Evolutionary conservation across 2,329 filamentous ascomycete genomes (phyloP), one percentile per base, ranked within the genome.

Genomic region (Verticillium albo-atrum): DNA sequence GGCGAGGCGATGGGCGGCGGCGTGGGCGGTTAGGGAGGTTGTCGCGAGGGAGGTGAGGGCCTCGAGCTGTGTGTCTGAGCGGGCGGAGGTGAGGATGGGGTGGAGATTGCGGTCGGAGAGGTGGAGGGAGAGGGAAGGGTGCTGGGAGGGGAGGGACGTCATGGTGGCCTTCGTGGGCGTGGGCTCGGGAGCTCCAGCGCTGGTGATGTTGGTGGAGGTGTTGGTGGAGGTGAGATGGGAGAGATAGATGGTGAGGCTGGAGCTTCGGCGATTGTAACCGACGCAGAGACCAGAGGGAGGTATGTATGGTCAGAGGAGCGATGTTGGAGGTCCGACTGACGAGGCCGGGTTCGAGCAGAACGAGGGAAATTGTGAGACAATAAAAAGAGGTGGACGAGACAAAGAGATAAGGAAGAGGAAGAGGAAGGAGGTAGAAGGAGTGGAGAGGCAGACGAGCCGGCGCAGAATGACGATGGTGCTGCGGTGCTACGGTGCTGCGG

Each of bases 91-190:
- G 68, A 87, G 78, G 64, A 88, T 78, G 32, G 84, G 82, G 4
- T 81, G 83, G 64, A 84, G 78, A 61, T 80, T 74, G 61, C 78
- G 74, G 75, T 87, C 84, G 64, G 82, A 78, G 61, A 87, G 79
- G 75, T 85, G 82, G 62, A 85, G 75, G 64, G 80, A 76, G 57
- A 85, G 76, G 60, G 74, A 70, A 35, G 82, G 81, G 70, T 82
- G 77, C 65, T 82, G 77, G 10, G 75, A 74, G 55, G 80, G 80
- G 55, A 79, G 73, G 65, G 71, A 72, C 47, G 77, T 69, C 76
- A 78, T 78, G 17, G 23, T 57, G 54, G 37, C 14, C 14, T 14
- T 15, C 17, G 6, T 14, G 14, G 34, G 34, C 17, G 34, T 15
- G 15, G 34, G 17, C 34, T 15, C 17, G 28, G 25, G n/a, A n/a